Percentiles rank a stretch among this genome's conserved stretches.
These are phyloP conservation scores for Begonia fuchsioides DNA, from an alignment of 306 rosid species.

Conservation along the genomic window DNA sequence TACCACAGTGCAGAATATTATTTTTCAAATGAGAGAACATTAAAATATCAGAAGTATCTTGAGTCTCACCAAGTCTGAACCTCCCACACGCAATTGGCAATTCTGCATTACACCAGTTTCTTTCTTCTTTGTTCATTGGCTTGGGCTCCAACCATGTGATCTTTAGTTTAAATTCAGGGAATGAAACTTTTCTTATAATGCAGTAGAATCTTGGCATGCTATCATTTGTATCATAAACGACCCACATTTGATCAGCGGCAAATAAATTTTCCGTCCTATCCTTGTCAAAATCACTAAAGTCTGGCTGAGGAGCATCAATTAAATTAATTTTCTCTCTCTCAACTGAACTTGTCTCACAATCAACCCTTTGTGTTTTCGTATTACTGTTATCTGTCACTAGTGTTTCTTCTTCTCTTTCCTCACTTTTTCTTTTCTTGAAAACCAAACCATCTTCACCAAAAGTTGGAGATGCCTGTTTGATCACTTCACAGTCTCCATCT, in stretches of 20 bases:
- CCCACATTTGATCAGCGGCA: conserved; percentile 58
- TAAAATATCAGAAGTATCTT: conserved; percentile 16
- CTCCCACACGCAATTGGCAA: conserved; percentile 74
- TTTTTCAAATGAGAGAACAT: conserved; percentile 67
- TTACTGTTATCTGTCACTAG: conserved; percentile 18
- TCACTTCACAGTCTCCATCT: conserved; percentile 12
- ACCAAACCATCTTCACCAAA: conserved; percentile 13
- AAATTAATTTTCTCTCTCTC: conserved; percentile 14
- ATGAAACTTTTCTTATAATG: conserved; percentile 43
- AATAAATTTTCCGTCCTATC: conserved; percentile 33
- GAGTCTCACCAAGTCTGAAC: conserved; percentile 27
- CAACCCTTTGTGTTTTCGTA: conserved; percentile 14
- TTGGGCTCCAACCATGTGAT: conserved; percentile 62
- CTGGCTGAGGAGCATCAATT: conserved; percentile 44
- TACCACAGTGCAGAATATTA: conserved; percentile 20
- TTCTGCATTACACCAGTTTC: conserved; percentile 36
- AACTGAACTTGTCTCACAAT: conserved; percentile 15
- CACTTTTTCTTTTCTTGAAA: conserved; percentile 15
- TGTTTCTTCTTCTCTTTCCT: conserved; percentile 18
- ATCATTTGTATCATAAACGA: conserved; percentile 53
- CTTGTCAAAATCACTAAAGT: conserved; percentile 58
- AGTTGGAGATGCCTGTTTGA: conserved; percentile 7
- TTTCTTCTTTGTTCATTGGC: conserved; percentile 36
- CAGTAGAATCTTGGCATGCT: conserved; percentile 88
- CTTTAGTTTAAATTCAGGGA: conserved; percentile 43